Percentiles rank a stretch among this genome's conserved stretches.
Conservation (phyloP, 23 red algal species). For the Gracilaria gracilis region DNA sequence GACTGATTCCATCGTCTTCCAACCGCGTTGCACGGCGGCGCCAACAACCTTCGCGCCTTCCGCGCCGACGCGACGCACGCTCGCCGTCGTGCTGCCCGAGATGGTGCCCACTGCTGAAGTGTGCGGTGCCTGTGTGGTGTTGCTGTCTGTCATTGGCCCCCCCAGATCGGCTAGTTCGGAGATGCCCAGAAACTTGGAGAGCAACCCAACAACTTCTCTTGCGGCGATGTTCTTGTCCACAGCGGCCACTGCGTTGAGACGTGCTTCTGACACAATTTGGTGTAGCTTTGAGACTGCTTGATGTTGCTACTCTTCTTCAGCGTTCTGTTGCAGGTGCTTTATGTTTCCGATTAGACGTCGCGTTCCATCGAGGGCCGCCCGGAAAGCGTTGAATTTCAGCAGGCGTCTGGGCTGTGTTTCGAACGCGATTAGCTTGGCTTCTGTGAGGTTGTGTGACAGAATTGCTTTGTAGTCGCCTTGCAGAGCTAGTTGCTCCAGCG, state of each 20-base stretch:
- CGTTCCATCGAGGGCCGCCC: not conserved
- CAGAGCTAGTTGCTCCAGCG: slow-evolving; percentile 10
- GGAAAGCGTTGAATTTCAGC: not conserved
- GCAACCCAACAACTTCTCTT: not conserved
- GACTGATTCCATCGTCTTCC: not conserved
- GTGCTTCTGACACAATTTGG: not conserved
- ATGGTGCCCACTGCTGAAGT: not conserved
- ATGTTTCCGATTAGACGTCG: slow-evolving; percentile 2
- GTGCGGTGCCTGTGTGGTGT: not conserved
- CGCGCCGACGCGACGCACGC: not conserved
- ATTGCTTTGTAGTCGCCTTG: slow-evolving; percentile 13
- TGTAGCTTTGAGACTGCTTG: not conserved
- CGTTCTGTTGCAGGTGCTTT: not conserved
- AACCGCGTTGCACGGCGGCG: not conserved
- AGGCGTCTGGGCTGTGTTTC: not conserved
- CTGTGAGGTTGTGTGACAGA: slow-evolving; percentile 10
- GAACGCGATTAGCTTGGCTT: not conserved
- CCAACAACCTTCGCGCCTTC: not conserved
- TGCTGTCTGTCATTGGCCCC: not conserved
- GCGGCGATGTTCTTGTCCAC: not conserved
- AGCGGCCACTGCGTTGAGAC: not conserved
- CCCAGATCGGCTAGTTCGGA: not conserved
- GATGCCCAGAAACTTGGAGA: slow-evolving; percentile 1
- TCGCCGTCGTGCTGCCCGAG: not conserved
- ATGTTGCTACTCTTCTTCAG: not conserved